Conservation (phyloP, 2,329 filamentous ascomycete species). For the Penicillium sclerotiorum region DNA sequence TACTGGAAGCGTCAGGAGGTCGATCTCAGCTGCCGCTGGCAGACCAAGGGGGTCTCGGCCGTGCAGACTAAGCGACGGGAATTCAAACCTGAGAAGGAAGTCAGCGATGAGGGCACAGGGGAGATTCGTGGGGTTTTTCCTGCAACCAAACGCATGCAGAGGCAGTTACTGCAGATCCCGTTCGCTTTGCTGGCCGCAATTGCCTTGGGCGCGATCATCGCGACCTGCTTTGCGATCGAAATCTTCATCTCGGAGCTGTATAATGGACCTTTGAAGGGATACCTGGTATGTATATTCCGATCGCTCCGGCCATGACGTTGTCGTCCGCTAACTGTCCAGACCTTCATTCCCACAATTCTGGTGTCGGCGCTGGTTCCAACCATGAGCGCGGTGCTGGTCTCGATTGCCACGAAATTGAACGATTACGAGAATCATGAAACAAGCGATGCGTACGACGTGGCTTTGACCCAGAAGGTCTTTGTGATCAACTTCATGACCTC, state of each 20-base stretch:
- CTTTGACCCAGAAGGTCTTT: constrained; percentile 90
- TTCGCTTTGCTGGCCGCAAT: constrained; percentile 78
- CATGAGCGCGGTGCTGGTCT: constrained; percentile 77
- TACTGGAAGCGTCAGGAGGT: constrained; percentile 95
- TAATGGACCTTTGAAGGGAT: constrained; percentile 81
- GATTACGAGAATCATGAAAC: constrained; percentile 93
- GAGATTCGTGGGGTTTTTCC: constrained; percentile 78
- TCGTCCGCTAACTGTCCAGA: constrained; percentile 48
- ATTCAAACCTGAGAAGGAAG: constrained; percentile 77
- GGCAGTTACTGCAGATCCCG: constrained; percentile 82
- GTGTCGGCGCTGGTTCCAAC: constrained; percentile 80
- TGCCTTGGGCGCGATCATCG: constrained; percentile 82
- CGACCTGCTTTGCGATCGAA: constrained; percentile 88
- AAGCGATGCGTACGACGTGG: constrained; percentile 76
- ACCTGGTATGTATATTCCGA: constrained; percentile 63
- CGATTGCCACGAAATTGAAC: constrained; percentile 75
- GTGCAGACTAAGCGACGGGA: constrained; percentile 77
- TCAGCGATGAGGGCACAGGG: constrained; percentile 79
- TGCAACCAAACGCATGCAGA: constrained; percentile 72
- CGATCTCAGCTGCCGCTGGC: constrained; percentile 87
- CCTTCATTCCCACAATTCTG: constrained; percentile 86
- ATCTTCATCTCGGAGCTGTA: constrained; percentile 97
- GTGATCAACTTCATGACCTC: constrained; percentile 98
- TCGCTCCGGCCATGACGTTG: not conserved
- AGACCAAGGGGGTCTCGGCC: constrained; percentile 79